Conservation (phyloP, 495 filamentous ascomycete genomes). For the Penicillium verhagenii region DNA sequence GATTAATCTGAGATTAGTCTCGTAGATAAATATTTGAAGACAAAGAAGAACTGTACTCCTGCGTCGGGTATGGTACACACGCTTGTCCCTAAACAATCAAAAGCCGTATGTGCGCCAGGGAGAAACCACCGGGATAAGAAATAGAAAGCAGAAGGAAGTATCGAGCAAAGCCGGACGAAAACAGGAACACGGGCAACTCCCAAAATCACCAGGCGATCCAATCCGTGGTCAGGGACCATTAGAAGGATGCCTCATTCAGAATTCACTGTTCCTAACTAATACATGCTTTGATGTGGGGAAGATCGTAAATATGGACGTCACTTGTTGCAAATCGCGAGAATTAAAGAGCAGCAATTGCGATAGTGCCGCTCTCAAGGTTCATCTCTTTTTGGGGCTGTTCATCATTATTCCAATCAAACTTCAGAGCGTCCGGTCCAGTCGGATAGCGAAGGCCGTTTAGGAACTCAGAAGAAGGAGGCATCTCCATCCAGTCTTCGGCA, state of each 20-base stretch:
- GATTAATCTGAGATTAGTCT: not conserved
- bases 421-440: not conserved
- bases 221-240: too few species aligned
- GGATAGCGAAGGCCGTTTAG: not conserved
- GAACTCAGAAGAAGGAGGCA: constrained; percentile 5
- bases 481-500: constrained; percentile 17
- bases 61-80: constrained; percentile 27
- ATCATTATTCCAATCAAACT: constrained; percentile 26
- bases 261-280: too few species aligned
- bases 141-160: constrained; percentile 15
- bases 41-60: constrained; percentile 10
- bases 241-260: too few species aligned
- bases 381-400: constrained; percentile 35
- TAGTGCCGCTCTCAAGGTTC: constrained; percentile 24
- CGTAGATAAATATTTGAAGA: constrained; percentile 6
- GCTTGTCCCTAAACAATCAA: constrained; percentile 18
- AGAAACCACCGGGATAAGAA: constrained; percentile 9
- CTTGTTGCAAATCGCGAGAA: not conserved
- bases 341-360: constrained; percentile 31
- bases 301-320: not conserved
- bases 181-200: too few species aligned
- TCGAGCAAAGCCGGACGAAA: constrained; percentile 8
- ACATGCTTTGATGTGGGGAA: too few species aligned
- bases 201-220: too few species aligned
- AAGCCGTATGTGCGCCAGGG: constrained; percentile 21